Conservation (phyloP, 2,329 filamentous ascomycete species). For the Hirsutella thompsonii region DNA sequence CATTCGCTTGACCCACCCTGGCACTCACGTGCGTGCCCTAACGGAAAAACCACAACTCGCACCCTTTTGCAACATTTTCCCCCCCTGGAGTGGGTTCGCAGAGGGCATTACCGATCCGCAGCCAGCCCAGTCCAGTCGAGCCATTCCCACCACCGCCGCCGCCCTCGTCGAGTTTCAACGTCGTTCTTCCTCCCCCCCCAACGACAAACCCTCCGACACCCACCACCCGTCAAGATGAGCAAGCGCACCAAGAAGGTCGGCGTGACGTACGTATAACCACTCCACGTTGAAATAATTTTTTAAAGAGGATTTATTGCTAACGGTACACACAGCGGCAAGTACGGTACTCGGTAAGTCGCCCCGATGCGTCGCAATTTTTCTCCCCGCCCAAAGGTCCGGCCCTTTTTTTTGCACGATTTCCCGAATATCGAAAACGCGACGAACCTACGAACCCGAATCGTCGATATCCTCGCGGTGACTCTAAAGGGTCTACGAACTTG, state of each 20-base stretch:
- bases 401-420: background rate
- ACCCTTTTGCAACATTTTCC: constrained; percentile 17
- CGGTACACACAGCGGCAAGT: constrained; percentile 51
- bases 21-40: constrained; percentile 28
- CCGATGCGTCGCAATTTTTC: background rate
- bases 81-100: constrained; percentile 4
- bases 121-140: constrained; percentile 14
- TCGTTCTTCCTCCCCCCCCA: constrained; percentile 18
- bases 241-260: constrained; percentile 97
- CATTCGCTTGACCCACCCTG: constrained; percentile 8
- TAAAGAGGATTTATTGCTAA: constrained; percentile 18
- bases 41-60: constrained; percentile 25
- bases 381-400: background rate
- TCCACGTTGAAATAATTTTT: background rate
- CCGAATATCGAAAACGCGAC: background rate
- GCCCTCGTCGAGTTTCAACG: constrained; percentile 16
- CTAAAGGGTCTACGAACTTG: too few species aligned
- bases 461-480: too few species aligned
- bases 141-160: constrained; percentile 16
- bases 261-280: constrained; percentile 50
- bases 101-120: constrained; percentile 13
- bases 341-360: constrained; percentile 75
- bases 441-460: background rate
- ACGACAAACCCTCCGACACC: constrained; percentile 22
- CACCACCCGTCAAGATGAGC: constrained; percentile 58